Evolutionary conservation across 306 rosid species (phyloP), one percentile per base, ranked within the genome.

Genomic region (Prinsepia uniflora): DNA sequence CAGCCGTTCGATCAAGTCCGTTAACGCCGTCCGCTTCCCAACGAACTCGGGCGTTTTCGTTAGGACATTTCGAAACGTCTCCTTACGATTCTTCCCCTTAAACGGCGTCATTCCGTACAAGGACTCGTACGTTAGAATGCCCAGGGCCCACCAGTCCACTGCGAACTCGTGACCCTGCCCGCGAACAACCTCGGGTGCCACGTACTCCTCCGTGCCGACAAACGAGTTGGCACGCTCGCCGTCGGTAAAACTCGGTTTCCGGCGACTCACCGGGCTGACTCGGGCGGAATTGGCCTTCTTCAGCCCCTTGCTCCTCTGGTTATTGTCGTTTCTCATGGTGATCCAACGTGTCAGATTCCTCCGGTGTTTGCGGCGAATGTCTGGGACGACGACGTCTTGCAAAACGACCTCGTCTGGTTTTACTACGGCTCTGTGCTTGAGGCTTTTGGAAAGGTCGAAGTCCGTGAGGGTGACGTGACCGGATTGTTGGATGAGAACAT

Each of bases 391-490:
- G 0, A 76, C 80, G 0, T 73, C 75, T 39, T 4, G 69, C n/a
- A 4, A 52, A 2, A 58, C 36, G 54, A 63, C 12, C 39, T 72
- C 56, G 66, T 10, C 20, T 10, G 81, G 72, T 45, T 62, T 73
- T 15, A 41, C 45, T 15, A 44, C 45, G 5, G 89, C 44, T n/a
- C 76, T 80, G n/a, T 64, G 88, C 6, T 74, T 44, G 70, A 94
- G 88, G 2, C 72, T 76, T 5, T 92, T 84, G 9, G 97, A 94
- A 67, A 94, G 94, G 68, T 94, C 99, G 77, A 94, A 94, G 75
- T 94, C 99, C 3, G 99, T 94, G 60, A 94, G 97, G 50, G 92
- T 91, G 65, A 94, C 87, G 80, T 94, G 99, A 60, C 99, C 99
- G 2, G 96, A 84, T n/a, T 81, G 86, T 40, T 94, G 96, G 41